phyloP scores from a whole-genome alignment of 495 filamentous ascomycete genomes.

The Penicillium flavigenum region DNA sequence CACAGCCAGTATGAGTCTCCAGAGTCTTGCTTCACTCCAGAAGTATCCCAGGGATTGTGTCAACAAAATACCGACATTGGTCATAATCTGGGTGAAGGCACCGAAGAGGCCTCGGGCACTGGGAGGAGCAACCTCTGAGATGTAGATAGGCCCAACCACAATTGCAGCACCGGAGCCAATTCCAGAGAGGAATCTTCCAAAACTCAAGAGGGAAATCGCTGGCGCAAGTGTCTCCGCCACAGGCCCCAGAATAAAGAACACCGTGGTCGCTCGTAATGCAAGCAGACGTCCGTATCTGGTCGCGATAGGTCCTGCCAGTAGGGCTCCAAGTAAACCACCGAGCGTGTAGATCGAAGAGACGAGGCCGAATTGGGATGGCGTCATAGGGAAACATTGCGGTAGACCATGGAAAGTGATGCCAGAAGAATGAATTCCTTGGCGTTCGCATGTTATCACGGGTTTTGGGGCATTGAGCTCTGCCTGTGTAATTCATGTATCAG shows the following conservation, averaged over 20 bases:
- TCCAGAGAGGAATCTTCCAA: constrained; percentile 79
- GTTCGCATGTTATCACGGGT: constrained; percentile 80
- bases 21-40: constrained; percentile 70
- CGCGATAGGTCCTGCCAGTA: constrained; percentile 71
- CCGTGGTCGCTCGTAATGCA: constrained; percentile 67
- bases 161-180: constrained; percentile 82
- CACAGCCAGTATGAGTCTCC: constrained; percentile 78
- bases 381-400: constrained; percentile 83
- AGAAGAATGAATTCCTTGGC: constrained; percentile 53
- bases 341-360: constrained; percentile 90
- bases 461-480: constrained; percentile 94
- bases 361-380: constrained; percentile 68
- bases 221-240: constrained; percentile 67
- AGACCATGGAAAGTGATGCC: constrained; percentile 36
- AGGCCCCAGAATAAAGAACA: constrained; percentile 76
- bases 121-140: constrained; percentile 85
- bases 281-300: constrained; percentile 69
- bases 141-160: constrained; percentile 94
- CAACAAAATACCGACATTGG: constrained; percentile 87
- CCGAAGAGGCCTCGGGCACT: constrained; percentile 81
- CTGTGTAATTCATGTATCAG: constrained; percentile 41
- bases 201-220: constrained; percentile 62
- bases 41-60: constrained; percentile 86
- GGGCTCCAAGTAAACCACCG: constrained; percentile 80
- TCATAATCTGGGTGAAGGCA: constrained; percentile 87